phyloP scores from a whole-genome alignment of 345 rosid genomes.

The Draba incana region DNA sequence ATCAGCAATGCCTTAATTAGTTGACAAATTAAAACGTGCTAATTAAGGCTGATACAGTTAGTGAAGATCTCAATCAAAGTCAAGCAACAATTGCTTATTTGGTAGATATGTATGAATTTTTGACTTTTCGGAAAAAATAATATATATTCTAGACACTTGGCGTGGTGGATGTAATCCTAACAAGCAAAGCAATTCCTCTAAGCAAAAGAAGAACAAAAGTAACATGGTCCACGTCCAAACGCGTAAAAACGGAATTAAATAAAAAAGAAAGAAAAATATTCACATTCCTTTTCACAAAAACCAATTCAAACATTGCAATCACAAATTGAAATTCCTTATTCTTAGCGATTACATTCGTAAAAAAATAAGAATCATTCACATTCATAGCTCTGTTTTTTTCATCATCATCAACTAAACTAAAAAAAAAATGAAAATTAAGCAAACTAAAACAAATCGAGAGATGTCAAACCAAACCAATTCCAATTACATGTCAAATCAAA shows the following conservation, averaged over 20 bases:
- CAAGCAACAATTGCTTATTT: conserved; percentile 5
- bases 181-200: conserved; percentile 18
- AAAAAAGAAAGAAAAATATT: conserved; percentile 13
- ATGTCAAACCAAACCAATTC: conserved; percentile 30
- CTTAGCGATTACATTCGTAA: conserved; percentile 31
- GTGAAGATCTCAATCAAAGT: conserved; percentile 20
- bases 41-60: conserved; percentile 8
- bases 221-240: conserved; percentile 34
- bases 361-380: conserved; percentile 18
- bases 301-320: conserved; percentile 21
- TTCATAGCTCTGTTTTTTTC: conserved; percentile 30
- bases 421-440: conserved; percentile 10
- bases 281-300: conserved; percentile 26
- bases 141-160: conserved; percentile 22
- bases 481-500: conserved; percentile 25
- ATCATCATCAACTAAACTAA: conserved; percentile 31
- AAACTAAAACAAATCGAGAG: conserved; percentile 17
- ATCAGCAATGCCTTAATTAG: conserved; percentile 7
- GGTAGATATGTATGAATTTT: not conserved
- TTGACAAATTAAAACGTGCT: not conserved
- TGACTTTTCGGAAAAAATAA: not conserved
- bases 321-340: conserved; percentile 30
- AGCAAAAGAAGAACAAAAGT: conserved; percentile 31
- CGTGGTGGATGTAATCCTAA: conserved; percentile 31
- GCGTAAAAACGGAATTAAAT: conserved; percentile 27